Conservation (phyloP, 78 protist species). For the Pigoraptor vietnamica region DNA sequence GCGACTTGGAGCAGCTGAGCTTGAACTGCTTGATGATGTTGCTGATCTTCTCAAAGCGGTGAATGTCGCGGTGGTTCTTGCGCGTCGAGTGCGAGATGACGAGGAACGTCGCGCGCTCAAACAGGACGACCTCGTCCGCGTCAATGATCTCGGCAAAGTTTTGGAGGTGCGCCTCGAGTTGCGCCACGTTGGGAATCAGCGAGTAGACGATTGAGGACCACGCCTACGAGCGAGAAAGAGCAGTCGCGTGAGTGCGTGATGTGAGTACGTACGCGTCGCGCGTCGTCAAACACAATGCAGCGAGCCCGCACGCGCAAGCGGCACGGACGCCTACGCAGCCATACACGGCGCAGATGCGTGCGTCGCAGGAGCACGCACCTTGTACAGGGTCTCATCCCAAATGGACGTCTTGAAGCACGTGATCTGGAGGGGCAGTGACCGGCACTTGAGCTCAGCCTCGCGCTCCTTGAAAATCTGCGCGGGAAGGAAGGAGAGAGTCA, state of each 20-base stretch:
- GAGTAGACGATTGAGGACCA: constrained; percentile 88
- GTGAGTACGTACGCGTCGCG: not conserved
- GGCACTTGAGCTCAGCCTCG: constrained; percentile 56
- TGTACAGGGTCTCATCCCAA: constrained; percentile 97
- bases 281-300: not conserved
- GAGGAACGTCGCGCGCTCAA: constrained; percentile 83
- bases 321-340: not conserved
- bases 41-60: constrained; percentile 86
- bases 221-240: constrained; percentile 49
- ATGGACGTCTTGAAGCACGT: constrained; percentile 87
- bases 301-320: not conserved
- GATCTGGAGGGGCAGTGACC: constrained; percentile 58
- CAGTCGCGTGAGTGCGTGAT: not conserved
- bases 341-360: not conserved
- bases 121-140: constrained; percentile 84
- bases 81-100: constrained; percentile 79
- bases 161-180: constrained; percentile 68
- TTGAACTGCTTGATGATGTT: constrained; percentile 96
- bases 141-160: constrained; percentile 79
- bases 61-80: constrained; percentile 33
- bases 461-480: constrained; percentile 39
- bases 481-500: not conserved
- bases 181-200: constrained; percentile 82
- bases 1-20: constrained; percentile 67
- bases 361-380: constrained; percentile 24